Conservation (phyloP, 164 flowering plant genomes). For the Buxus sempervirens region DNA sequence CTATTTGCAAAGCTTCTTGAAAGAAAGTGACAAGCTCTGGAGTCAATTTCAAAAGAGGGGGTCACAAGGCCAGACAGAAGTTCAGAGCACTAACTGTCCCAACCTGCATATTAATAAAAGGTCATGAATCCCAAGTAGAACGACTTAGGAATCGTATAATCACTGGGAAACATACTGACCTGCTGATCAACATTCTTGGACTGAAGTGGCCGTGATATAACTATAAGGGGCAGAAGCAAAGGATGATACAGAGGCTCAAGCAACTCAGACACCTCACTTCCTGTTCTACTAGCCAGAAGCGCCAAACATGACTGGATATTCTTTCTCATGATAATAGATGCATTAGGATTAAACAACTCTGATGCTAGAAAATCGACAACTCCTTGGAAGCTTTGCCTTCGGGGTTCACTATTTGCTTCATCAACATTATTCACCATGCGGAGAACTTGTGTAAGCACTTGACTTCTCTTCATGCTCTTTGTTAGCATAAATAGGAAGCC, state of each 20-base stretch:
- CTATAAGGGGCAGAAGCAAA: constrained; percentile 91
- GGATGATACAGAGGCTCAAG: constrained; percentile 89
- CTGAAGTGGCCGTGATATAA: constrained; percentile 76
- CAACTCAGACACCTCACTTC: constrained; percentile 96
- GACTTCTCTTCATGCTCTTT: constrained; percentile 98
- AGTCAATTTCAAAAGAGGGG: constrained; percentile 92
- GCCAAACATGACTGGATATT: constrained; percentile 93
- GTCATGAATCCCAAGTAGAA: constrained; percentile 6
- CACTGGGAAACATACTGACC: constrained; percentile 34
- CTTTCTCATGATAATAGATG: constrained; percentile 77
- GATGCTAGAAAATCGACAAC: constrained; percentile 91
- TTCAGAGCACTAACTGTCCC: constrained; percentile 96
- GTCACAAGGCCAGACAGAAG: constrained; percentile 93
- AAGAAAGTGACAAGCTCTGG: constrained; percentile 82
- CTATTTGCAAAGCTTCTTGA: constrained; percentile 97
- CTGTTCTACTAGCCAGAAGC: constrained; percentile 93
- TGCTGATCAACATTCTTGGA: constrained; percentile 95
- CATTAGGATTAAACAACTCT: constrained; percentile 89
- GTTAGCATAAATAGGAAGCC: constrained; percentile 90
- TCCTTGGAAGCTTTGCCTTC: constrained; percentile 86
- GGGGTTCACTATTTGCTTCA: constrained; percentile 90
- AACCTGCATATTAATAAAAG: constrained; percentile 48
- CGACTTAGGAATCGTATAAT: background rate
- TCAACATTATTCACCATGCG: constrained; percentile 95
- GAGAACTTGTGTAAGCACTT: constrained; percentile 94